These are phyloP conservation scores for Drechslerella stenobrocha DNA, from an alignment of 2,329 filamentous ascomycete genomes.

Conservation along the genomic window DNA sequence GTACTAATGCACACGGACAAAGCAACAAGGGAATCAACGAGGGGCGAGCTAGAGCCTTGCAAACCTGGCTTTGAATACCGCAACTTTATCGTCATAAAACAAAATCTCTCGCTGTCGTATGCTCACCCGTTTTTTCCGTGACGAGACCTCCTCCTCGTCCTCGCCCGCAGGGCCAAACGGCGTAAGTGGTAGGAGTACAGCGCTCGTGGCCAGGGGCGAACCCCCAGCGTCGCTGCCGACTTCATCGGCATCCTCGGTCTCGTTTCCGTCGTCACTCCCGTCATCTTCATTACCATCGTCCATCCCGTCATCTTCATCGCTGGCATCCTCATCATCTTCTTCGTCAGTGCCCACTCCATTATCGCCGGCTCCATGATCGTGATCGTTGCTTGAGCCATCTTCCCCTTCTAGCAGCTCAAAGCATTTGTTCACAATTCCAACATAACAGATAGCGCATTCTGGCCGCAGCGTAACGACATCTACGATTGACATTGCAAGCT, in stretches of 20 bases:
- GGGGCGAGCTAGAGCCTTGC: conserved; percentile 28
- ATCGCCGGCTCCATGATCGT: conserved; percentile 40
- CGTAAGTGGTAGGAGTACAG: conserved; percentile 56
- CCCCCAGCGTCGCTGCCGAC: conserved; percentile 22
- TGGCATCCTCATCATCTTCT: conserved; percentile 60
- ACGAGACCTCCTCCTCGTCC: conserved; percentile 57
- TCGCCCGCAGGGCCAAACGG: conserved; percentile 60
- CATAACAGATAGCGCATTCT: conserved; percentile 75
- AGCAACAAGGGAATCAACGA: neutral
- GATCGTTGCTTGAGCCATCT: conserved; percentile 54
- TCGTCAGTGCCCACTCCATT: conserved; percentile 57
- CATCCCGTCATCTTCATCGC: conserved; percentile 57
- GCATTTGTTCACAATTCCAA: conserved; percentile 75
- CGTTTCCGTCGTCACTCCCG: conserved; percentile 52
- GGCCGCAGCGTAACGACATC: conserved; percentile 76
- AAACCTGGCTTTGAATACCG: conserved; percentile 72
- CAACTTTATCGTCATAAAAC: conserved; percentile 81
- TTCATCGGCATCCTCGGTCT: conserved; percentile 55
- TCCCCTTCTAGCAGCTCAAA: conserved; percentile 75
- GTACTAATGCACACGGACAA: too few species aligned
- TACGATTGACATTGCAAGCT: conserved; percentile 74
- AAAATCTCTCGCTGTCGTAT: conserved; percentile 75
- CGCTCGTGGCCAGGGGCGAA: conserved; percentile 21
- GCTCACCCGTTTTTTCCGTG: conserved; percentile 56
- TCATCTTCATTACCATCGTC: conserved; percentile 54